These are phyloP conservation scores for Calycina marina DNA, from an alignment of 2,329 filamentous ascomycete genomes.

Conservation along the genomic window DNA sequence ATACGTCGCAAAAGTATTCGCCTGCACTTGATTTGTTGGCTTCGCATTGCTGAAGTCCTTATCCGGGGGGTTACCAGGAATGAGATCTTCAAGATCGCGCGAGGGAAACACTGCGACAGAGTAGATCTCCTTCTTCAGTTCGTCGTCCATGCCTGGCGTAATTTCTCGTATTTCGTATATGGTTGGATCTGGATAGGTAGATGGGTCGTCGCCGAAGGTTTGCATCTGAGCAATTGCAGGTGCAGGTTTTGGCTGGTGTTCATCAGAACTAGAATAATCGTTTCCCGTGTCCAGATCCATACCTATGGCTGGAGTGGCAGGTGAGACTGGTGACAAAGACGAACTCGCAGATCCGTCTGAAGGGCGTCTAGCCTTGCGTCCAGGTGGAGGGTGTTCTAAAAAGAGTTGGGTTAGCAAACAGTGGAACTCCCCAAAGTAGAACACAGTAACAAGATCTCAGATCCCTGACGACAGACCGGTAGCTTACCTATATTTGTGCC, in stretches of 20 bases:
- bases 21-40: slow-evolving; percentile 85
- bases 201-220: slow-evolving; percentile 84
- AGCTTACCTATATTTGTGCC: slow-evolving; percentile 41
- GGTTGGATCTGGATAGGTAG: slow-evolving; percentile 81
- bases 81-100: slow-evolving; percentile 67
- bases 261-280: slow-evolving; percentile 35
- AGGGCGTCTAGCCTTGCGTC: background rate
- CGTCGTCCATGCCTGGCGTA: slow-evolving; percentile 60
- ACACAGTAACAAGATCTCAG: too few relatives aligned
- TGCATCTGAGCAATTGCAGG: slow-evolving; percentile 53
- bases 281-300: slow-evolving; percentile 43
- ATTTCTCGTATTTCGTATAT: slow-evolving; percentile 81
- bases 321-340: slow-evolving; percentile 42
- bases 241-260: slow-evolving; percentile 44
- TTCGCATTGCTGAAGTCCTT: slow-evolving; percentile 93
- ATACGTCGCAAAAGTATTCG: slow-evolving; percentile 83
- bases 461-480: too few relatives aligned
- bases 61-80: slow-evolving; percentile 79
- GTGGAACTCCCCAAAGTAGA: too few relatives aligned
- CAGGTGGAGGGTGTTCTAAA: background rate
- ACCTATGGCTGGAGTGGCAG: slow-evolving; percentile 26
- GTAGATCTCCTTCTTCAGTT: slow-evolving; percentile 79
- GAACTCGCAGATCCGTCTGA: slow-evolving; percentile 38
- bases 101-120: slow-evolving; percentile 74
- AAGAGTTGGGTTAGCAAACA: too few relatives aligned